Evolutionary conservation across 2,329 filamentous ascomycete species (phyloP), one percentile per base, ranked within the genome.

Genomic region (Ophiostoma pallidulum): DNA sequence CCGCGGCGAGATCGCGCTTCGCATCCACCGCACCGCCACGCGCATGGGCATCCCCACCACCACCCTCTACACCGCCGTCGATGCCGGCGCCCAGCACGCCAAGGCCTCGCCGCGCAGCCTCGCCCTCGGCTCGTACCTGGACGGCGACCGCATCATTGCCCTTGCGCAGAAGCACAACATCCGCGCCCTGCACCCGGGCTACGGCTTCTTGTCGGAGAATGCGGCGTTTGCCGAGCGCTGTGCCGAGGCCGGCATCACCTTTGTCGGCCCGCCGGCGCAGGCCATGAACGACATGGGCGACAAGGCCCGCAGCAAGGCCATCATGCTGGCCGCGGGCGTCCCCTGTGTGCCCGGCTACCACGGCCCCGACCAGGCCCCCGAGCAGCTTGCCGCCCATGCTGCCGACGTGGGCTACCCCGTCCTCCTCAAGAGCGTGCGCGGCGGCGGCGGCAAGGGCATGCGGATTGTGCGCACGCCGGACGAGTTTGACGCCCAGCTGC

Each of bases 301-400:
- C 68, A 95, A 96, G 70, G 89, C 84, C 47, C 75, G 85, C 51
- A 92, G 86, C 45, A 98, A 98, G 66, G 86, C 95, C 62, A 96
- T 98, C 61, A 97, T 98, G 92, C 88, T 79, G 29, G 80, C 80
- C 4, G 91, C 92, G n/a, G 88, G 89, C 8, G 92, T 98, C 4
- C 90, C 90, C 4, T 97, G 92, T 59, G 92, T 98, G 41, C 92
- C 92, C 0, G 92, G 92, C 1, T 98, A 98, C 60, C 92, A 97
- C 62, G 92, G 92, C 16, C 59, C 73, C 1, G 86, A 95, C 45
- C 92, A 98, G 67, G 79, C 84, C 41, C 72, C 75, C 40, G 64
- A 68, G 47, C 65, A 77, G 55, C 63, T 83, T 22, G 62, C 51
- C 0, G 68, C 71, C 9, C 80, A 91, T 62, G 91, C 92, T 8